Base-by-base conservation (phyloP, 768 basidiomycete genomes). In the Mycena sanguinolenta region DNA sequence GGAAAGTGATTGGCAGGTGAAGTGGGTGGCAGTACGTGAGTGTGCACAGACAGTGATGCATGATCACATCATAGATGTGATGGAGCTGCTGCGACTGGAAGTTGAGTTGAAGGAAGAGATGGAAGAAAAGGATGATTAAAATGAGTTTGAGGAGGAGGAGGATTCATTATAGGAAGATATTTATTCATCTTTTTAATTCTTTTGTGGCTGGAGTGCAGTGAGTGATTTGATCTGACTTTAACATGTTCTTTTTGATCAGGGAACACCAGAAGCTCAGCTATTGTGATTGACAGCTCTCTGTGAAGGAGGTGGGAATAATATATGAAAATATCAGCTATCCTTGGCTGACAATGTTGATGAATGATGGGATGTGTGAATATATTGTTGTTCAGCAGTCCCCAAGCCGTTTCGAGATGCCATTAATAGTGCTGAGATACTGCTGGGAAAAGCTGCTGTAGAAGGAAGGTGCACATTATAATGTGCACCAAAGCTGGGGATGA, bases 401-500 rank as follows among this genome's bases (percentile, higher is more conserved):
- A n/a, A n/a, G n/a, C n/a, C n/a, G n/a, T n/a, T n/a, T n/a, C n/a
- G n/a, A n/a, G n/a, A n/a, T n/a, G n/a, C n/a, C n/a, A n/a, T n/a
- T n/a, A n/a, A n/a, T 19, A 16, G 42, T 44, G 42, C 42, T 4
- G 9, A 44, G 19, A 44, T 44, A 19, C 42, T 4, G 9, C 19
- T 44, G 42, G 42, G 21, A n/a, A 44, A 19, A 14, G 6, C 21
- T 44, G 19, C 42, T 17, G n/a, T 17, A 44, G 21, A 19, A 19
- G n/a, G n/a, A 44, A 44, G 42, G 42, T 44, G 42, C 42, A 13
- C 42, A 44, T 44, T 44, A 44, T 58, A 58, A 58, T 38, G 32
- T 36, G 34, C 57, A n/a, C 57, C 57, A 58, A n/a, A n/a, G n/a
- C n/a, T n/a, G n/a, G n/a, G n/a, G n/a, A n/a, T n/a, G n/a, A n/a